Percentiles rank a stretch among this genome's conserved stretches.
Conservation (phyloP, 495 filamentous ascomycete species). For the Penicillium chermesinum region DNA sequence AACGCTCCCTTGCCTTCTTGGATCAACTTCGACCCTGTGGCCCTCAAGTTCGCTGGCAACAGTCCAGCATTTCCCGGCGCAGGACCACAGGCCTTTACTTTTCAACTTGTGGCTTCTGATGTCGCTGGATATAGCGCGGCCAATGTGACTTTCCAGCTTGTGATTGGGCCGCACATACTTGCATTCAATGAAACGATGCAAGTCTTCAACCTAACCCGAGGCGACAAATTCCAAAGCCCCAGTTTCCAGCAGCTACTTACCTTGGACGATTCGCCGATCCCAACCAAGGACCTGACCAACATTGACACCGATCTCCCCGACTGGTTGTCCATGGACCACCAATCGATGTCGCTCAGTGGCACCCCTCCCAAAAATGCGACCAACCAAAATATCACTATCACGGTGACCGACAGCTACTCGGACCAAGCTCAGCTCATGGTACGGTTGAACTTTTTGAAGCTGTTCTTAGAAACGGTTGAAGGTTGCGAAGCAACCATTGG, state of each 20-base stretch:
- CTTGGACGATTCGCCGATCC: conserved; percentile 55
- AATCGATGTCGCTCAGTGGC: conserved; percentile 59
- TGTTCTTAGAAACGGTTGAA: conserved; percentile 41
- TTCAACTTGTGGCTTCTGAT: conserved; percentile 76
- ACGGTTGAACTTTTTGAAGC: conserved; percentile 46
- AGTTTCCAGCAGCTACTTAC: conserved; percentile 50
- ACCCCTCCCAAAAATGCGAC: conserved; percentile 51
- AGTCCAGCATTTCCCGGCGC: conserved; percentile 62
- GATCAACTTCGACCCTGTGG: conserved; percentile 65
- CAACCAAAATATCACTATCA: conserved; percentile 61
- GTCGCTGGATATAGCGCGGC: conserved; percentile 69
- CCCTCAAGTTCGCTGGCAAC: conserved; percentile 67
- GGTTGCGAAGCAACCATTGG: conserved; percentile 56
- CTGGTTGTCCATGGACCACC: conserved; percentile 66
- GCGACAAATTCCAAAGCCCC: conserved; percentile 50
- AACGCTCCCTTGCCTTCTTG: conserved; percentile 84
- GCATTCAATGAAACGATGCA: conserved; percentile 53
- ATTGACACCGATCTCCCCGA: conserved; percentile 51
- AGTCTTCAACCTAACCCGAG: conserved; percentile 54
- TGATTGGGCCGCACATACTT: conserved; percentile 64
- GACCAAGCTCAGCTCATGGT: conserved; percentile 62
- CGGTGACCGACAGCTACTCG: conserved; percentile 57
- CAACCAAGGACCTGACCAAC: conserved; percentile 39
- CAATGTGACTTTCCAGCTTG: conserved; percentile 60
- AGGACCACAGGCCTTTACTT: conserved; percentile 64